These are phyloP conservation scores for Polysphondylium violaceum DNA, from an alignment of 78 protist species.

Conservation along the genomic window DNA sequence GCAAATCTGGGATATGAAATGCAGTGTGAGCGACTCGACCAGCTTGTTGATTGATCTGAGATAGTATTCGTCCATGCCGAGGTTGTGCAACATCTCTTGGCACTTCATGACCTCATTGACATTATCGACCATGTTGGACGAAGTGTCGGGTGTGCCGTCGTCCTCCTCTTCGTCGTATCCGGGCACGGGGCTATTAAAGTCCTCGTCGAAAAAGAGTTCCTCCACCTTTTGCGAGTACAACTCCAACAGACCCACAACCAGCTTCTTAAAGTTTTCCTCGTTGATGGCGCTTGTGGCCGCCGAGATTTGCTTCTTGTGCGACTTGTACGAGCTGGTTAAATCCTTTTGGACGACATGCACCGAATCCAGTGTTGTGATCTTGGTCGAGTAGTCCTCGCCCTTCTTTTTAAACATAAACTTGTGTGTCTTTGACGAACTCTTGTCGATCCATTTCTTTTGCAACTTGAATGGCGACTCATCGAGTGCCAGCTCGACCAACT, in stretches of 20 bases:
- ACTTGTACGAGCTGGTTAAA: slow-evolving; percentile 24
- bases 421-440: slow-evolving; percentile 4
- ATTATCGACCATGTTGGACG: slow-evolving; percentile 66
- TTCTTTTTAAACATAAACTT: slow-evolving; percentile 50
- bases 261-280: slow-evolving; percentile 53
- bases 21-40: slow-evolving; percentile 38
- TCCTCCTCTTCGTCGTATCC: slow-evolving; percentile 5
- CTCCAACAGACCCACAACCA: slow-evolving; percentile 1
- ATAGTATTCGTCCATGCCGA: slow-evolving; percentile 54
- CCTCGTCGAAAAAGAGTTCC: slow-evolving; percentile 41
- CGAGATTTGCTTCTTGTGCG: slow-evolving; percentile 61
- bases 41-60: slow-evolving; percentile 12
- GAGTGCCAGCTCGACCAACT: slow-evolving; percentile 29
- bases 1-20: slow-evolving; percentile 55
- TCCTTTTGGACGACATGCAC: slow-evolving; percentile 55
- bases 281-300: slow-evolving; percentile 53
- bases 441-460: slow-evolving; percentile 40
- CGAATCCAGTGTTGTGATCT: background rate
- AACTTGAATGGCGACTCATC: slow-evolving; percentile 61
- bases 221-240: slow-evolving; percentile 19
- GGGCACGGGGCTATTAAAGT: background rate
- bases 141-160: slow-evolving; percentile 3
- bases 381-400: slow-evolving; percentile 18
- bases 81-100: slow-evolving; percentile 34
- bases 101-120: slow-evolving; percentile 70